Evolutionary conservation across 768 basidiomycete species (phyloP), one percentile per base, ranked within the genome.

Genomic region (Tephrocybe sp.): DNA sequence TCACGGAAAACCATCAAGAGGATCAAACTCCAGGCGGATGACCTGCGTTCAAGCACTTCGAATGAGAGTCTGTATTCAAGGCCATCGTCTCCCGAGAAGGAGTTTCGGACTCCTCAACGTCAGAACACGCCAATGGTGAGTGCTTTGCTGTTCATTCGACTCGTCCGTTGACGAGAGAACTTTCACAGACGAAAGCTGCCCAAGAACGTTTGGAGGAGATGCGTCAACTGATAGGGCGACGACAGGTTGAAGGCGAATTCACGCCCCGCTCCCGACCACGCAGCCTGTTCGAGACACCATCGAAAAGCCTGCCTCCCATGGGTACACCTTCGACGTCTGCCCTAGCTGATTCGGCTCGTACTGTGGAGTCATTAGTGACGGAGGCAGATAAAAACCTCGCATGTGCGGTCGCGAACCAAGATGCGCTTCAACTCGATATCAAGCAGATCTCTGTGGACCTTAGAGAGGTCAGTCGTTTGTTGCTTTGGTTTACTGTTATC

Each of bases 131-230:
- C 74, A 11, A 55, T 80, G 66, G 80, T 85, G 58, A 56, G 68
- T 53, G 24, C 14, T 52, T 48, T 6, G 46, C 51, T 25, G 45
- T 4, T 36, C 34, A 17, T 48, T 44, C n/a, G n/a, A n/a, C n/a
- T n/a, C n/a, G n/a, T n/a, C n/a, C n/a, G 28, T 32, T 28, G 24
- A 42, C 42, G 30, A 3, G 36, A 36, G 12, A 47, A 24, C 45
- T 1, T 45, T 17, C 24, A 4, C 57, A 93, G 90, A 87, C 80
- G 11, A 84, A 69, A 61, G 90, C 84, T 48, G 89, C 90, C 30
- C 84, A 84, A 58, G 84, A 85, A 30, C 83, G 91, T 20, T 77
- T 91, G 74, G 83, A 90, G 59, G 91, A 93, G 65, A 90, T 93
- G 90, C 79, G 84, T 34, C 80, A 80, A 56, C 72, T 90, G 50